Evolutionary conservation across 2,329 filamentous ascomycete species (phyloP).

Genomic region (Apiospora kogelbergensis): DNA sequence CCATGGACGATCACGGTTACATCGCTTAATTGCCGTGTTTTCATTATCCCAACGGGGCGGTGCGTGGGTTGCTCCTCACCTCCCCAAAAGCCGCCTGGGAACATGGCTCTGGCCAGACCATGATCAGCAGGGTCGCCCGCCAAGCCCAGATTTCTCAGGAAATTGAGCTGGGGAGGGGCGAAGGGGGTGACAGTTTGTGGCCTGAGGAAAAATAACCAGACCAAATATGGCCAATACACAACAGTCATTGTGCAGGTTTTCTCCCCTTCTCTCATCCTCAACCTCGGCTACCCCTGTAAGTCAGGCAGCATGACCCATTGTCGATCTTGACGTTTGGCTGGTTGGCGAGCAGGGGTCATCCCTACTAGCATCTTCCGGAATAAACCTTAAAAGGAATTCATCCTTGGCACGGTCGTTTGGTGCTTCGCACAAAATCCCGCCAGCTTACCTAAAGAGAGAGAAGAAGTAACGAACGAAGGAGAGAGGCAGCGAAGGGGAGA

Average conservation of each 20-base stretch:
- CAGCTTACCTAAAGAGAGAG: neutral
- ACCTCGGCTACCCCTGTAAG: slow-evolving; percentile 3
- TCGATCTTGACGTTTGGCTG: slow-evolving; percentile 6
- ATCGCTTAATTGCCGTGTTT: slow-evolving; percentile 6
- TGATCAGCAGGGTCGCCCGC: slow-evolving; percentile 7
- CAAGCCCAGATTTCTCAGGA: neutral
- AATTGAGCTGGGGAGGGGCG: neutral
- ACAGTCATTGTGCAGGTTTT: neutral
- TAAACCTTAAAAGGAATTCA: slow-evolving; percentile 14
- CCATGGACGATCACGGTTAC: neutral
- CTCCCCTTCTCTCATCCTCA: neutral
- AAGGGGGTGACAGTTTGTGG: neutral
- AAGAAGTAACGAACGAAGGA: neutral
- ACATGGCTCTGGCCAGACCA: slow-evolving; percentile 2
- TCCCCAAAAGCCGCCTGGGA: neutral
- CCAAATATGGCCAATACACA: neutral
- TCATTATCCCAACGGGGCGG: neutral
- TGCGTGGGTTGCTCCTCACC: neutral
- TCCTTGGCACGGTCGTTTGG: neutral
- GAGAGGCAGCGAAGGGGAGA: neutral
- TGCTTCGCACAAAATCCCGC: neutral
- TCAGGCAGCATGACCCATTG: slow-evolving; percentile 8
- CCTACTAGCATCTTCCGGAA: slow-evolving; percentile 10
- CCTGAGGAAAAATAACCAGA: neutral
- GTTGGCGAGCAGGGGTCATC: neutral